Conservation (phyloP, 2,329 filamentous ascomycete genomes). For the Didymella keratinophila region DNA sequence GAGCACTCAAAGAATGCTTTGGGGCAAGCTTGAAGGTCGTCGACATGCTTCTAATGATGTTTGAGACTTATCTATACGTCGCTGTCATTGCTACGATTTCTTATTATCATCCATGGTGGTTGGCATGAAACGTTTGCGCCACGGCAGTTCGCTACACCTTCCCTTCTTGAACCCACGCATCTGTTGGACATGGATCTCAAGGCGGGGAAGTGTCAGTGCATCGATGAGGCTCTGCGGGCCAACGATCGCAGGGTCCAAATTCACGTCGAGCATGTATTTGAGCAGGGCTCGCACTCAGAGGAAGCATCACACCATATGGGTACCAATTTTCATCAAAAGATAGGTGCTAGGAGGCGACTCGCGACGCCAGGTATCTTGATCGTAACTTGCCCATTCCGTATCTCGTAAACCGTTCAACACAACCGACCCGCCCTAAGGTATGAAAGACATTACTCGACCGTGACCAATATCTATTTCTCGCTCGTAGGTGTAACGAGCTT, state of each 20-base stretch:
- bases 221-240: neutral
- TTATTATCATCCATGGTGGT: neutral
- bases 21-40: too few relatives aligned
- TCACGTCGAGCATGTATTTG: neutral
- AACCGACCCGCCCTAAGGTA: constrained; percentile 27
- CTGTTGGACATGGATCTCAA: neutral
- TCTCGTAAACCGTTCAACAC: constrained; percentile 30
- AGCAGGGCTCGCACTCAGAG: neutral
- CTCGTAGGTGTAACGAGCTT: constrained; percentile 16
- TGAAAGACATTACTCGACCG: constrained; percentile 25
- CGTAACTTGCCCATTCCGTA: constrained; percentile 36
- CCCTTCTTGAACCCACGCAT: neutral
- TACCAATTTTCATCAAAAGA: constrained; percentile 8
- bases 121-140: neutral
- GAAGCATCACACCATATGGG: neutral
- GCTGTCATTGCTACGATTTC: neutral
- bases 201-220: neutral
- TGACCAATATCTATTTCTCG: constrained; percentile 18
- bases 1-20: too few relatives aligned
- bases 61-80: neutral
- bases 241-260: neutral
- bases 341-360: constrained; percentile 36
- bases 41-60: too few relatives aligned
- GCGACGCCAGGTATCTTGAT: constrained; percentile 50
- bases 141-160: neutral